Percentiles rank a stretch among this genome's conserved stretches.
phyloP scores from a whole-genome alignment of 495 filamentous ascomycete species.

The Filosporella fistucella region DNA sequence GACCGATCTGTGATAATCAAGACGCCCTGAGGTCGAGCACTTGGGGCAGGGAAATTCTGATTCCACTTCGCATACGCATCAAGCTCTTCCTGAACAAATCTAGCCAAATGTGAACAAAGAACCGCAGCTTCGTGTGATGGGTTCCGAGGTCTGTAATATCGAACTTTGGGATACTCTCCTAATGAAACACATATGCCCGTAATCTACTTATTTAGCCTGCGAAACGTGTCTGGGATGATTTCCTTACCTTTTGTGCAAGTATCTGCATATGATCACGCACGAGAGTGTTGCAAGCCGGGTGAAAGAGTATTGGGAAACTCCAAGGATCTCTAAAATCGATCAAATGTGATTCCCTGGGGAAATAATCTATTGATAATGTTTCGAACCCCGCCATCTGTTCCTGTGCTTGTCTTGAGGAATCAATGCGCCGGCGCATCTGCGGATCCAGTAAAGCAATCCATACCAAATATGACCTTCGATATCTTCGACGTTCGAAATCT shows the following conservation, averaged over 20 bases:
- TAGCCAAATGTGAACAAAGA: constrained; percentile 78
- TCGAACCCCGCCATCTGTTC: constrained; percentile 69
- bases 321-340: constrained; percentile 90
- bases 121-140: constrained; percentile 82
- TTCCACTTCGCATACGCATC: constrained; percentile 81
- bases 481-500: constrained; percentile 79
- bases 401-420: constrained; percentile 45
- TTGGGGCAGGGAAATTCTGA: constrained; percentile 75
- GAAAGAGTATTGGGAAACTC: constrained; percentile 90
- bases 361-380: constrained; percentile 80
- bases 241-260: constrained; percentile 77
- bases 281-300: constrained; percentile 82
- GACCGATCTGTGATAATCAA: constrained; percentile 86
- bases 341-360: constrained; percentile 84
- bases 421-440: constrained; percentile 36
- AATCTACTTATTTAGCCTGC: constrained; percentile 47
- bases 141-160: constrained; percentile 76
- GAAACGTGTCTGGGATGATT: background rate
- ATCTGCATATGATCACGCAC: constrained; percentile 75
- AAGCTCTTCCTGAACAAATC: constrained; percentile 87
- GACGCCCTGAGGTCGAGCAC: constrained; percentile 75
- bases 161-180: constrained; percentile 84
- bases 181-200: constrained; percentile 77
- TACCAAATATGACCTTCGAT: constrained; percentile 68
- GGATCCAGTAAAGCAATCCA: constrained; percentile 66